A percentile compares a stretch with the other conserved stretches of the same genome.
Evolutionary conservation across 2,329 filamentous ascomycete genomes (phyloP).

Genomic region (Zymoseptoria passerinii): DNA sequence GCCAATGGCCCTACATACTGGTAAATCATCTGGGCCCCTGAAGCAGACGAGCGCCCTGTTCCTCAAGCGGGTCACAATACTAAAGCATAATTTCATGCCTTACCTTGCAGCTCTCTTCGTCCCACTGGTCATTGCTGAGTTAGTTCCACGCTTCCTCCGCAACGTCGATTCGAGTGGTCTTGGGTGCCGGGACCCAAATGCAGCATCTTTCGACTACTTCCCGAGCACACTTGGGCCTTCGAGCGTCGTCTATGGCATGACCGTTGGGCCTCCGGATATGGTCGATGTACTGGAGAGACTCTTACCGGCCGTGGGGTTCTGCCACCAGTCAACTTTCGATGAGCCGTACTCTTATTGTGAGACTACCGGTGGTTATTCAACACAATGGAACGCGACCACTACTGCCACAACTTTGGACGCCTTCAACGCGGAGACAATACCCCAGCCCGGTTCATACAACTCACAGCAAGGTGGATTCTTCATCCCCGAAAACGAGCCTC

Average conservation of each 20-base stretch:
- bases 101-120: constrained; percentile 65
- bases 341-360: neutral
- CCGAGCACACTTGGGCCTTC: constrained; percentile 2
- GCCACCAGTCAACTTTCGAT: neutral
- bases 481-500: constrained; percentile 2
- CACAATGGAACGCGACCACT: neutral
- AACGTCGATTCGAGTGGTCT: constrained; percentile 41
- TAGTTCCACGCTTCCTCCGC: constrained; percentile 60
- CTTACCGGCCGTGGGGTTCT: constrained; percentile 7
- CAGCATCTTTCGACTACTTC: neutral
- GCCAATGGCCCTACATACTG: constrained; percentile 12
- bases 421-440: constrained; percentile 1
- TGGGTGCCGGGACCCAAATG: constrained; percentile 31
- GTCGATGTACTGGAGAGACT: constrained; percentile 1
- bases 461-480: constrained; percentile 9
- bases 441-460: no score
- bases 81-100: constrained; percentile 68
- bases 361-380: neutral
- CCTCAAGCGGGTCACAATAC: constrained; percentile 63
- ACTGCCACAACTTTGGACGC: constrained; percentile 1
- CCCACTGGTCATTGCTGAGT: constrained; percentile 65
- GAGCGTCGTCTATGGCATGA: neutral
- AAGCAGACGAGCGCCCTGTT: constrained; percentile 65
- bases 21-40: constrained; percentile 25
- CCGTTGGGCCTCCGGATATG: constrained; percentile 3